These are phyloP conservation scores for Suaeda aralocaspica DNA, from an alignment of 148 eudicot species.

Conservation along the genomic window DNA sequence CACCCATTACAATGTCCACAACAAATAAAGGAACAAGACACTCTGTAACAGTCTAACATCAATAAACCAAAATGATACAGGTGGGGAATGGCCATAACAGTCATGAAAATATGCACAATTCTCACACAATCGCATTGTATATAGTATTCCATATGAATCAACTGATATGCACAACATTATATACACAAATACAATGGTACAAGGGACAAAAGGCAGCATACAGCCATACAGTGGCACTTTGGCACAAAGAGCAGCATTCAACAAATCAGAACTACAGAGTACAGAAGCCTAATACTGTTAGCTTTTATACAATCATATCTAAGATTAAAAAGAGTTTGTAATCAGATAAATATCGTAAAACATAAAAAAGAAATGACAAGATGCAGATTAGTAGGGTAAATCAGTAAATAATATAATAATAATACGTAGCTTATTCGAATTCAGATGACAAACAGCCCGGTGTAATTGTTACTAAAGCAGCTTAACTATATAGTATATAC, in stretches of 20 bases:
- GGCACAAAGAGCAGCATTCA: background rate
- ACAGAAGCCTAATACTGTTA: background rate
- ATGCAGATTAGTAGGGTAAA: background rate
- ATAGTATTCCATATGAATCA: too few relatives aligned
- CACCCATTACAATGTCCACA: constrained; percentile 3
- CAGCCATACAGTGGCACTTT: background rate
- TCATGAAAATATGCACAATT: too few relatives aligned
- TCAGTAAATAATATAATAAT: background rate
- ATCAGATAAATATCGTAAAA: background rate
- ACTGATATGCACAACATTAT: background rate
- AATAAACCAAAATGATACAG: background rate
- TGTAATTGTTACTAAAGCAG: background rate
- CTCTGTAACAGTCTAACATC: constrained; percentile 15
- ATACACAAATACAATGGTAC: background rate
- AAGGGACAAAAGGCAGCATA: background rate
- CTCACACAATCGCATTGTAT: too few relatives aligned
- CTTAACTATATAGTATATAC: background rate
- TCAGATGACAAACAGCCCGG: background rate
- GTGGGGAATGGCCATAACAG: too few relatives aligned
- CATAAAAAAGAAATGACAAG: background rate
- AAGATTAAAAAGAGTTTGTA: background rate
- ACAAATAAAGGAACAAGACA: constrained; percentile 6
- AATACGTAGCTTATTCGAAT: too few relatives aligned
- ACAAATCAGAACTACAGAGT: too few relatives aligned
- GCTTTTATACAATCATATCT: background rate